Evolutionary conservation across 495 filamentous ascomycete genomes (phyloP).

Genomic region (Aspergillus asperescens): DNA sequence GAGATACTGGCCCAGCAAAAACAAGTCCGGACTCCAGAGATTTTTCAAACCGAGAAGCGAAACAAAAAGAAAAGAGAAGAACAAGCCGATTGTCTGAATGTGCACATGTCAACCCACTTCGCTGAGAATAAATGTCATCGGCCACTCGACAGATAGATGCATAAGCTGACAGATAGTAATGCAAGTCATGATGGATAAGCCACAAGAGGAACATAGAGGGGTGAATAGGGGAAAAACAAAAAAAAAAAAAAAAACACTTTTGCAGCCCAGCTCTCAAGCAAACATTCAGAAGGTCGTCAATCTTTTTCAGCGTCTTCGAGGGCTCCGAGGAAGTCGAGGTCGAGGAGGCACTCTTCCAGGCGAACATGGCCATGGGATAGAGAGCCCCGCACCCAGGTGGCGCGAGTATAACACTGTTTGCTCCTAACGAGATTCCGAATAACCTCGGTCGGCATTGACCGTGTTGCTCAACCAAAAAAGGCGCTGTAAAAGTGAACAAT

Average conservation of each 20-base stretch:
- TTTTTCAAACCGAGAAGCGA: slow-evolving; percentile 28
- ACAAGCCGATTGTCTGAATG: slow-evolving; percentile 18
- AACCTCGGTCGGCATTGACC: slow-evolving; percentile 40
- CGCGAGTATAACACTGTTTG: slow-evolving; percentile 25
- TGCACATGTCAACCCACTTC: slow-evolving; percentile 22
- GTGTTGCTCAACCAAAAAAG: slow-evolving; percentile 43
- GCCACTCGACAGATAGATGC: slow-evolving; percentile 22
- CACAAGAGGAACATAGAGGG: slow-evolving; percentile 16
- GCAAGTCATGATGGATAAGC: slow-evolving; percentile 24
- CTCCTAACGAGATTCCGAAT: slow-evolving; percentile 50
- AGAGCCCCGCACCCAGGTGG: slow-evolving; percentile 41
- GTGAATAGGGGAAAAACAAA: slow-evolving; percentile 17
- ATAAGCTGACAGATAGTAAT: slow-evolving; percentile 25
- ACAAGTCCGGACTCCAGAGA: slow-evolving; percentile 40
- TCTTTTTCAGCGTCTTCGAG: slow-evolving; percentile 51
- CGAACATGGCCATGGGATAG: slow-evolving; percentile 36
- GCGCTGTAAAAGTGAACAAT: slow-evolving; percentile 56
- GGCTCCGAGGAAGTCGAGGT: slow-evolving; percentile 50
- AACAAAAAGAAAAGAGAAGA: slow-evolving; percentile 12
- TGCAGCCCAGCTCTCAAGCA: slow-evolving; percentile 41
- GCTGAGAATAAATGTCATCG: slow-evolving; percentile 16
- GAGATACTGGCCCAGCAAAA: slow-evolving; percentile 36
- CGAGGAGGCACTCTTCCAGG: slow-evolving; percentile 50
- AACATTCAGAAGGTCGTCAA: slow-evolving; percentile 40
- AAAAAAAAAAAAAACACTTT: slow-evolving; percentile 28